These are phyloP conservation scores for Trichoderma koningii DNA, from an alignment of 2,329 filamentous ascomycete species.

Conservation along the genomic window DNA sequence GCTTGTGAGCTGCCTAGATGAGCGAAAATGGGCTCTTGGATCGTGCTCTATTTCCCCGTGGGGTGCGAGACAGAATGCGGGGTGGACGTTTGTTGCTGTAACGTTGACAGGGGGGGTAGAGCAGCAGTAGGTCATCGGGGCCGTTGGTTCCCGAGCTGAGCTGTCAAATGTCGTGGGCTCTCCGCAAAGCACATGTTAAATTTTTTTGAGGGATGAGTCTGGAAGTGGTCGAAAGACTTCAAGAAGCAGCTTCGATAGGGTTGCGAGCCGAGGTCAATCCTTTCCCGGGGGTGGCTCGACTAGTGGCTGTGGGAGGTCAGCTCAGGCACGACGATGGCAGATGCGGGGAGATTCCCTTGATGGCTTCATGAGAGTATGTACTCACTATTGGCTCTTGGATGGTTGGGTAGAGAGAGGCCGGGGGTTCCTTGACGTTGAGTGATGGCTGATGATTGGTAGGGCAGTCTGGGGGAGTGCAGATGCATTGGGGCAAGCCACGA, in stretches of 20 bases:
- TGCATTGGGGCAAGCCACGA: constrained; percentile 9
- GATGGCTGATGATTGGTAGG: not conserved
- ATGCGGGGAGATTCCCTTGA: not conserved
- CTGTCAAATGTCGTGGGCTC: not conserved
- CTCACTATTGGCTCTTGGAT: not conserved
- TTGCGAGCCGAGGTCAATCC: constrained; percentile 21
- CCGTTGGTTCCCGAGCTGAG: not conserved
- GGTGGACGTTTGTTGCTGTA: constrained; percentile 2
- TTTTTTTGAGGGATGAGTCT: too few species aligned
- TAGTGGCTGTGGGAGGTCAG: constrained; percentile 6
- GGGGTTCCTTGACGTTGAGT: not conserved
- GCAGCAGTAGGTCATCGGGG: not conserved
- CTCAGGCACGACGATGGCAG: constrained; percentile 14
- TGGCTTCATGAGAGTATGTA: not conserved
- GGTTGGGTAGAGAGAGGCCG: not conserved
- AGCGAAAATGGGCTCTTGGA: not conserved
- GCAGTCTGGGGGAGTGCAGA: constrained; percentile 4
- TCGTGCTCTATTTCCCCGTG: constrained; percentile 21
- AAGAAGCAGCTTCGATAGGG: not conserved
- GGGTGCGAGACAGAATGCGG: constrained; percentile 21
- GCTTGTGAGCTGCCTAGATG: constrained; percentile 21
- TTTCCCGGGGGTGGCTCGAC: constrained; percentile 1
- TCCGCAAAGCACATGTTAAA: constrained; percentile 23
- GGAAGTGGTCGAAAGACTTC: not conserved
- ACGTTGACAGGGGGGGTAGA: not conserved